A percentile compares a stretch with the other conserved stretches of the same genome.
These are phyloP conservation scores for Lentinula lateritia DNA, from an alignment of 768 basidiomycete genomes.

Conservation along the genomic window DNA sequence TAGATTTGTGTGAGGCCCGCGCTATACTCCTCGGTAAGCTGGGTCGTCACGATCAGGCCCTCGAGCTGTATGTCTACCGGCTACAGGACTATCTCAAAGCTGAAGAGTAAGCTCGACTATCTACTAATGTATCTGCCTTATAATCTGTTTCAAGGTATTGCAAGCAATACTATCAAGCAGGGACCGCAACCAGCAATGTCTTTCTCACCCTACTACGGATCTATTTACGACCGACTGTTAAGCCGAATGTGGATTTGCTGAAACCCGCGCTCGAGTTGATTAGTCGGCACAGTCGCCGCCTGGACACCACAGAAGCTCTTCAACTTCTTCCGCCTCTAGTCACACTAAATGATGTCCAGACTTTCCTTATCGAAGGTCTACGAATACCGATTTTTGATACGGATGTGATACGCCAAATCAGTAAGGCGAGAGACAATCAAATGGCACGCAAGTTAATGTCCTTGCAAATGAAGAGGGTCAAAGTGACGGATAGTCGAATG, in stretches of 20 bases:
- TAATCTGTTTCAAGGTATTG: conserved; percentile 62
- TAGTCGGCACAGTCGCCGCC: conserved; percentile 71
- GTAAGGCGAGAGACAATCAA: conserved; percentile 74
- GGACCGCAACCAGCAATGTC: conserved; percentile 50
- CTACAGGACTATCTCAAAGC: conserved; percentile 81
- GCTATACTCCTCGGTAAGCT: conserved; percentile 88
- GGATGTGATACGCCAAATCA: conserved; percentile 62
- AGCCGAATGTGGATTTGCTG: conserved; percentile 52
- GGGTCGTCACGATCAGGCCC: conserved; percentile 87
- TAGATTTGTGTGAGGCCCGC: conserved; percentile 86
- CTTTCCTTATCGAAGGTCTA: conserved; percentile 70
- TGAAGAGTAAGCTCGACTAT: conserved; percentile 60
- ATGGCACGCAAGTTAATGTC: conserved; percentile 67
- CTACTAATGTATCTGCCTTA: conserved; percentile 4
- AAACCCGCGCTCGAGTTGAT: conserved; percentile 86
- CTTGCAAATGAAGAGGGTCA: conserved; percentile 77
- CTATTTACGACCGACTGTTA: conserved; percentile 72
- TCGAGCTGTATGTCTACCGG: conserved; percentile 92
- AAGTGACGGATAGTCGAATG: conserved; percentile 91
- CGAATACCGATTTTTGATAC: conserved; percentile 66
- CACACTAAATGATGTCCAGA: conserved; percentile 70
- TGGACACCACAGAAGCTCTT: conserved; percentile 79
- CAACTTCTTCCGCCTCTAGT: conserved; percentile 89
- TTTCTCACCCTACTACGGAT: conserved; percentile 84
- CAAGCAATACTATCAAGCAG: conserved; percentile 67